Evolutionary conservation across 208 protist genomes (phyloP), one percentile per base, ranked within the genome.

Genomic region (Trichomonas gallinae): DNA sequence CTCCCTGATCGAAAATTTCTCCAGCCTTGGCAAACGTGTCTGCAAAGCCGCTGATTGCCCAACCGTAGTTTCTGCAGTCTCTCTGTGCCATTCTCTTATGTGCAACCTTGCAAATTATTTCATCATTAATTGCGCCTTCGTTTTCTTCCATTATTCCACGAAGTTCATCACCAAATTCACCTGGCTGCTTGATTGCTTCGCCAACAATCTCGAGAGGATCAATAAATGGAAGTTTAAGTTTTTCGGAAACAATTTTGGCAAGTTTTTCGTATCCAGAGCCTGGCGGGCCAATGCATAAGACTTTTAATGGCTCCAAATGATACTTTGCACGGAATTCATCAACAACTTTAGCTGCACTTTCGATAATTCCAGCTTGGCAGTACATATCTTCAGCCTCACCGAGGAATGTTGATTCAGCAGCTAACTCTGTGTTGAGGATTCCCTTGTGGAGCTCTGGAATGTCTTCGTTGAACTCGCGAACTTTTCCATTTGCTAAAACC

Each of bases 291-390:
- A 93, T 51, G 2, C 48, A 40, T 0, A 93, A 17, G 45, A 93
- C 87, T 93, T 93, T 93, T 11, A 93, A 31, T 58, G 87, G 87
- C 15, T 23, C 31, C 15, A 93, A 26, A 51, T 51, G 15, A 15
- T 93, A 51, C 26, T 93, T 93, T 8, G 11, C 40, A 38, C 87
- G 40, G n/a, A 93, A 93, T 93, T 93, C 87, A 93, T 93, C 87
- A 51, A 93, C 87, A 93, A 93, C 87, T 51, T 93, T 93, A 93
- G 87, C 44, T 17, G 87, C 87, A 93, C 87, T 38, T 38, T 48
- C 40, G n/a, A 93, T 51, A 21, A 93, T 93, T 0, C 87, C 87
- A 38, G 42, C 87, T 38, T 26, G 40, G 45, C 87, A 93, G 46
- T 38, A 13, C 8, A 93, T 23, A 51, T 93, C 87, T 38, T 93